A percentile compares a stretch with the other conserved stretches of the same genome.
Conservation (phyloP, 306 rosid genomes). For the Betula pendula region DNA sequence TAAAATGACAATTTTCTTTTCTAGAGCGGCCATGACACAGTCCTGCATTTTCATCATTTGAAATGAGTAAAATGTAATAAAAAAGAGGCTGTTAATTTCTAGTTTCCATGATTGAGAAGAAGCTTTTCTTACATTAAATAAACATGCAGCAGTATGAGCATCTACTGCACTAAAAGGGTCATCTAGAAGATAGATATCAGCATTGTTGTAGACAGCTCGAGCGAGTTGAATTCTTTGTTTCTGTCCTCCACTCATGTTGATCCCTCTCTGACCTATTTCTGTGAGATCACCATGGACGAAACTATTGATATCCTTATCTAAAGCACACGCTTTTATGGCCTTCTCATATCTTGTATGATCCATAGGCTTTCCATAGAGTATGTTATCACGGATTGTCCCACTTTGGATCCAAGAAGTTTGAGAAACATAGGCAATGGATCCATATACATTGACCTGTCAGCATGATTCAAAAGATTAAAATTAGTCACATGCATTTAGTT, state of each 20-base stretch:
- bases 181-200: slow-evolving; percentile 55
- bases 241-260: slow-evolving; percentile 68
- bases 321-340: slow-evolving; percentile 48
- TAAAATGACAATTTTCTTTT: slow-evolving; percentile 46
- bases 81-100: background rate
- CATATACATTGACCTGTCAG: slow-evolving; percentile 42
- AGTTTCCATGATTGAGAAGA: background rate
- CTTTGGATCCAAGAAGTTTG: slow-evolving; percentile 62
- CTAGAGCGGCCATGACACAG: slow-evolving; percentile 47
- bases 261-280: slow-evolving; percentile 63
- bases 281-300: slow-evolving; percentile 56
- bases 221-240: slow-evolving; percentile 61
- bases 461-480: background rate
- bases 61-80: background rate
- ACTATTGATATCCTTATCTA: slow-evolving; percentile 43
- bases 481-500: background rate
- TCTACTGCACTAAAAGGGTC: slow-evolving; percentile 68
- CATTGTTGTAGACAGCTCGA: slow-evolving; percentile 54
- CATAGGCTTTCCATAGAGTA: slow-evolving; percentile 52
- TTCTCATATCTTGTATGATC: slow-evolving; percentile 36
- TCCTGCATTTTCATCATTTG: slow-evolving; percentile 38
- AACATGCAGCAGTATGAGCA: slow-evolving; percentile 51
- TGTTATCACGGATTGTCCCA: slow-evolving; percentile 60
- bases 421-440: slow-evolving; percentile 55
- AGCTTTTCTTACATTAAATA: slow-evolving; percentile 38